These are phyloP conservation scores for Hondaea fermentalgiana DNA, from an alignment of 108 stramenopile genomes.

Conservation along the genomic window DNA sequence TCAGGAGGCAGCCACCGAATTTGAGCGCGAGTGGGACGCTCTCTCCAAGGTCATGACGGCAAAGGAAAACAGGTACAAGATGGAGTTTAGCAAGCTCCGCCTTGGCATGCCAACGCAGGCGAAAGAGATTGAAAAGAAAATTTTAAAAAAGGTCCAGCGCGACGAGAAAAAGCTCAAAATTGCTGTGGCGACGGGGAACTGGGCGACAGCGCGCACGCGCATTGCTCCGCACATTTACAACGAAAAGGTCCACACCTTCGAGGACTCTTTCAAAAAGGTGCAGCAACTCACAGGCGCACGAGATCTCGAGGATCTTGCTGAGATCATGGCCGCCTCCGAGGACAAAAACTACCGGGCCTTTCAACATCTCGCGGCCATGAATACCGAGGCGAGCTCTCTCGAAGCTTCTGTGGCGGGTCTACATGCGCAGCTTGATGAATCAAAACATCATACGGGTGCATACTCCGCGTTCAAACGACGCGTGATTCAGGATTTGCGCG, in stretches of 20 bases:
- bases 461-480: background rate
- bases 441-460: background rate
- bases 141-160: background rate
- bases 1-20: background rate
- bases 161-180: background rate
- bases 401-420: background rate
- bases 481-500: background rate
- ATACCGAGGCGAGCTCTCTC: background rate
- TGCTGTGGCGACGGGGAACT: background rate
- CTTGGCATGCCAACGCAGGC: background rate
- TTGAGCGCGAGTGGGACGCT: constrained; percentile 13
- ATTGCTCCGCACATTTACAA: background rate
- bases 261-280: background rate
- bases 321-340: background rate
- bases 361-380: background rate
- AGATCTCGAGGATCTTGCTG: background rate
- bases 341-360: background rate
- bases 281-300: background rate
- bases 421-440: background rate
- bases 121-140: background rate
- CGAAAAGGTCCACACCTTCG: background rate
- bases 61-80: background rate
- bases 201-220: background rate
- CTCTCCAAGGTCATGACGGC: background rate
- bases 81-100: background rate